These are phyloP conservation scores for Lipomyces mesembrius DNA, from an alignment of 805 yeast genomes.

Conservation along the genomic window DNA sequence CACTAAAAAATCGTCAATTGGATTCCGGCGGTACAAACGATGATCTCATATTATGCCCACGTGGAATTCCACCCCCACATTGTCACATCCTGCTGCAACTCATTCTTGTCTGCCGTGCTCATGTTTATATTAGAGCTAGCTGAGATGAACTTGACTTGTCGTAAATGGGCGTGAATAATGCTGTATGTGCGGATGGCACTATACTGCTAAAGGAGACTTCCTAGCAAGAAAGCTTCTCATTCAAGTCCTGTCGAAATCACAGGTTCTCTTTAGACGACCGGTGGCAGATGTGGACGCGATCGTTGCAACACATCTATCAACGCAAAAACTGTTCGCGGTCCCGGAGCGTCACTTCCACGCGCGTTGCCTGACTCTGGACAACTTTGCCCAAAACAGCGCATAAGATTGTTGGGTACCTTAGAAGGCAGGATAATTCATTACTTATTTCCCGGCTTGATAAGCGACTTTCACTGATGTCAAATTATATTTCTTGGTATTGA, in stretches of 20 bases:
- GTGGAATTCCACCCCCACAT: too few relatives aligned
- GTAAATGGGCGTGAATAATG: neutral
- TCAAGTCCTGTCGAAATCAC: neutral
- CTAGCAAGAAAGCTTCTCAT: neutral
- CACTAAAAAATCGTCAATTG: too few relatives aligned
- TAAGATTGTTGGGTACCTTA: neutral
- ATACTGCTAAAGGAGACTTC: neutral
- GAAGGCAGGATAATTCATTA: neutral
- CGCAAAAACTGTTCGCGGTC: neutral
- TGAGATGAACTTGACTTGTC: neutral
- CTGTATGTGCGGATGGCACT: neutral
- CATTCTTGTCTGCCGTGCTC: constrained; percentile 3
- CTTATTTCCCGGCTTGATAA: neutral
- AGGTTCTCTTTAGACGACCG: neutral
- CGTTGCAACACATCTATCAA: neutral
- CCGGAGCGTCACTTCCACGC: neutral
- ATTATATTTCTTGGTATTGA: neutral
- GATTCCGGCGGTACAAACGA: too few relatives aligned
- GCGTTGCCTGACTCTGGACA: neutral
- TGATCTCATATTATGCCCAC: too few relatives aligned
- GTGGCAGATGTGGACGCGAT: neutral
- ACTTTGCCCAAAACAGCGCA: constrained; percentile 3
- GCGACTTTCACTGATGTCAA: too few relatives aligned
- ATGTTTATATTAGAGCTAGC: neutral
- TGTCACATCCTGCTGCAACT: constrained; percentile 22